Conservation (phyloP, 306 rosid genomes). For the Acacia melanoxylon region DNA sequence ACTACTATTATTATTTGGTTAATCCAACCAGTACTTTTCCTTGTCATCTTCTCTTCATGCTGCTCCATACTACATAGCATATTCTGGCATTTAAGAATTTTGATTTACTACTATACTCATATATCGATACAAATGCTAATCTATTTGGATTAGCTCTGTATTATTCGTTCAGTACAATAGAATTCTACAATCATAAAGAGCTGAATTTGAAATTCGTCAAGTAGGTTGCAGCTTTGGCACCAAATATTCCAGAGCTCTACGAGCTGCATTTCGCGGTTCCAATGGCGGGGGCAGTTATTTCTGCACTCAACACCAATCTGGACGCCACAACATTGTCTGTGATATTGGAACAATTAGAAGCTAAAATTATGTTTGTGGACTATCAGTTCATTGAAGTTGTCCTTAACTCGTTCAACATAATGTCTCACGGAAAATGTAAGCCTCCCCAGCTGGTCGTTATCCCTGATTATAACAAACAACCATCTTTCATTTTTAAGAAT, state of each 20-base stretch:
- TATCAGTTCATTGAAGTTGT: slow-evolving; percentile 49
- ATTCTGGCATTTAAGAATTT: neutral
- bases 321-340: slow-evolving; percentile 53
- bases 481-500: slow-evolving; percentile 8
- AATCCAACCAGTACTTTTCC: neutral
- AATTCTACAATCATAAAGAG: neutral
- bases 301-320: slow-evolving; percentile 61
- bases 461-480: slow-evolving; percentile 29
- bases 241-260: slow-evolving; percentile 72
- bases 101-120: neutral
- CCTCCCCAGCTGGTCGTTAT: slow-evolving; percentile 63
- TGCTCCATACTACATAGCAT: neutral
- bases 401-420: slow-evolving; percentile 39
- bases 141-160: neutral
- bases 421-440: slow-evolving; percentile 38
- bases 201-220: slow-evolving; percentile 12
- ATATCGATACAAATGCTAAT: neutral
- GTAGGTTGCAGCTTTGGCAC: slow-evolving; percentile 79
- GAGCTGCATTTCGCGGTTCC: slow-evolving; percentile 86
- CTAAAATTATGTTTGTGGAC: slow-evolving; percentile 66
- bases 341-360: slow-evolving; percentile 54
- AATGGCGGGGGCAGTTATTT: slow-evolving; percentile 80
- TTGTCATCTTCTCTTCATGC: neutral
- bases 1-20: neutral
- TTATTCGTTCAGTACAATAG: neutral